These are phyloP conservation scores for Aciculoconidium aculeatum DNA, from an alignment of 805 yeast species.

Conservation along the genomic window DNA sequence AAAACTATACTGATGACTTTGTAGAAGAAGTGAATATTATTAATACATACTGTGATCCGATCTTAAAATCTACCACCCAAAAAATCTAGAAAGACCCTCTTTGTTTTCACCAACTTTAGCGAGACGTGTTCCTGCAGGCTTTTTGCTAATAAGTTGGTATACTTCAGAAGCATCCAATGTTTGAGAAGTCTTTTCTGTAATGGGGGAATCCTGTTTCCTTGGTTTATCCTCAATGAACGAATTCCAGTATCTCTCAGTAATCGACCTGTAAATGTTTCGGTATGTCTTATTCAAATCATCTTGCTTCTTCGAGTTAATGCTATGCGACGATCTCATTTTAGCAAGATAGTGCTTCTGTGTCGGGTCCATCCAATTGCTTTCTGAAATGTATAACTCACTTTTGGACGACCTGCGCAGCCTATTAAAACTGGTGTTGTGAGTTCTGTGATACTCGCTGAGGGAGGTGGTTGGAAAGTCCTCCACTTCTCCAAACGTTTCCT, in stretches of 20 bases:
- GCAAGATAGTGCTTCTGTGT: slow-evolving; percentile 5
- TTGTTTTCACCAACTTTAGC: slow-evolving; percentile 2
- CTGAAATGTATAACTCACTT: slow-evolving; percentile 37
- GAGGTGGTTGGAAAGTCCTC: slow-evolving; percentile 30
- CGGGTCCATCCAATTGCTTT: slow-evolving; percentile 52
- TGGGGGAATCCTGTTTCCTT: slow-evolving; percentile 2
- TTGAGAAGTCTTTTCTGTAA: no score
- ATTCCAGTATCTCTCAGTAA: slow-evolving; percentile 28
- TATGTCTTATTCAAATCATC: slow-evolving; percentile 26
- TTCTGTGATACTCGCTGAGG: slow-evolving; percentile 28
- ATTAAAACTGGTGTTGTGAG: slow-evolving; percentile 12
- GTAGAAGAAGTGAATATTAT: no score
- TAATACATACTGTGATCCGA: no score
- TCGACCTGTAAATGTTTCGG: slow-evolving; percentile 29
- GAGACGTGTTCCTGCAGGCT: slow-evolving; percentile 1
- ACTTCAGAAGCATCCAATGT: slow-evolving; percentile 18
- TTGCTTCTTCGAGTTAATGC: slow-evolving; percentile 14
- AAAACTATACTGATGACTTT: slow-evolving; percentile 1
- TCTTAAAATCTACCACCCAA: slow-evolving; percentile 35
- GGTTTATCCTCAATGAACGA: slow-evolving; percentile 11
- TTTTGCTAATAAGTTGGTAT: slow-evolving; percentile 13
- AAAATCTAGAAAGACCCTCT: slow-evolving; percentile 24
- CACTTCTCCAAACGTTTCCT: slow-evolving; percentile 1
- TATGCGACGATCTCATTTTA: slow-evolving; percentile 20
- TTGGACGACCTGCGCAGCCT: slow-evolving; percentile 33